Evolutionary conservation across 768 basidiomycete genomes (phyloP).

Genomic region (Artomyces pyxidatus): DNA sequence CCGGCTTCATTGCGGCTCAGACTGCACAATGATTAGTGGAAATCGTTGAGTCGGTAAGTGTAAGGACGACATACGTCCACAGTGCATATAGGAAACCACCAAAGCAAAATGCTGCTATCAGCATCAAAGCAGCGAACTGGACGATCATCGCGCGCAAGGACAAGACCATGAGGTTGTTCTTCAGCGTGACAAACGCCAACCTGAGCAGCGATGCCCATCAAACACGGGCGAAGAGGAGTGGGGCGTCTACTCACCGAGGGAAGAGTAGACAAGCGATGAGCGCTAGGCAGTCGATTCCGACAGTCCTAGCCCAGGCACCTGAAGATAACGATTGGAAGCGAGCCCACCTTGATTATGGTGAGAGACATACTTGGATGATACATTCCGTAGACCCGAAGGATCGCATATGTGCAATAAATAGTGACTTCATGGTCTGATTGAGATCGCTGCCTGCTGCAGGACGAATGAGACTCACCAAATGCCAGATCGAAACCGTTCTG

Average conservation of each 20-base stretch:
- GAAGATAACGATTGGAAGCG: constrained; percentile 1
- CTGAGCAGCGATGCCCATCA: no score
- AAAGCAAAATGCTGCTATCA: constrained; percentile 85
- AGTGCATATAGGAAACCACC: constrained; percentile 88
- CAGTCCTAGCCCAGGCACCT: constrained; percentile 59
- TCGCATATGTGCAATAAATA: constrained; percentile 66
- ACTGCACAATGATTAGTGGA: constrained; percentile 28
- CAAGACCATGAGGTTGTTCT: constrained; percentile 72
- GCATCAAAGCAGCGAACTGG: constrained; percentile 80
- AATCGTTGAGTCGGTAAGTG: background rate
- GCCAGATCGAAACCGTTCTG: constrained; percentile 92
- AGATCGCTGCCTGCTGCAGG: background rate
- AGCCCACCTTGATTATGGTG: background rate
- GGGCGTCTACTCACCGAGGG: constrained; percentile 65
- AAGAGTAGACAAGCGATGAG: constrained; percentile 88
- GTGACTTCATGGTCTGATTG: constrained; percentile 43
- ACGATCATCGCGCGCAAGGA: constrained; percentile 87
- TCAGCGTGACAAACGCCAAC: constrained; percentile 84
- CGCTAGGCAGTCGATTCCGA: constrained; percentile 79
- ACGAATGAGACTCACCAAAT: constrained; percentile 47
- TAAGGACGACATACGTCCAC: constrained; percentile 64
- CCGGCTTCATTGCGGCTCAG: constrained; percentile 52
- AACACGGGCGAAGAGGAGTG: no score
- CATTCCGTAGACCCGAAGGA: constrained; percentile 75
- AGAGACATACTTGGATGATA: constrained; percentile 46